Evolutionary conservation across 805 yeast species (phyloP).

Genomic region (Metschnikowia amazonensis): DNA sequence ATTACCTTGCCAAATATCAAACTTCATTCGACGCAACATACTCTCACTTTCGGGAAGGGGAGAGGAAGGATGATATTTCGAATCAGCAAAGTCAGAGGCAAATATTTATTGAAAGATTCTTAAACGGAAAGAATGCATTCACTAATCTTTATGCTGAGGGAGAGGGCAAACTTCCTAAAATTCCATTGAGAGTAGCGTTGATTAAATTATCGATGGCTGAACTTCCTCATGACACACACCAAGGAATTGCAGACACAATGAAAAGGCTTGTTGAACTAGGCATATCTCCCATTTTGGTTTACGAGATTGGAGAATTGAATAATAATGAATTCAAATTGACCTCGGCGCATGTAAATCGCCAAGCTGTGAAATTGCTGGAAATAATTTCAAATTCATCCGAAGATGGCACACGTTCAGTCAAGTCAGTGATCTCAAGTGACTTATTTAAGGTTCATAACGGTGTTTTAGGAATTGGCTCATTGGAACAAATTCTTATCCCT

Average conservation of each 20-base stretch:
- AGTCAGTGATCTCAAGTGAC: constrained; percentile 26
- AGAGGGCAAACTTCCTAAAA: constrained; percentile 32
- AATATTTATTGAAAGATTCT: constrained; percentile 31
- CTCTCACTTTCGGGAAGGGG: constrained; percentile 1
- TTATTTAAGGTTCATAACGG: constrained; percentile 21
- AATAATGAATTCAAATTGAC: constrained; percentile 27
- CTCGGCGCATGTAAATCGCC: constrained; percentile 29
- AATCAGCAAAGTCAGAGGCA: constrained; percentile 28
- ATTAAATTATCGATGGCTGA: constrained; percentile 46
- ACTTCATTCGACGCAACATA: constrained; percentile 35
- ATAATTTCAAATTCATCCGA: constrained; percentile 18
- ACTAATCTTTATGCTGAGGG: constrained; percentile 28
- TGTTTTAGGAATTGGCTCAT: constrained; percentile 18
- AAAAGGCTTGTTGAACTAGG: constrained; percentile 59
- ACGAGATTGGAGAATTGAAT: constrained; percentile 44
- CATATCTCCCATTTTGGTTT: constrained; percentile 64
- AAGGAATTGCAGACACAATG: constrained; percentile 55
- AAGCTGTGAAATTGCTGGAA: constrained; percentile 29
- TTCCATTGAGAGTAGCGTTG: constrained; percentile 53
- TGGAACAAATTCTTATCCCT: constrained; percentile 37
- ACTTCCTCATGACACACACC: constrained; percentile 30
- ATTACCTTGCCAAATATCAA: constrained; percentile 70
- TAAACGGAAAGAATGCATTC: constrained; percentile 33
- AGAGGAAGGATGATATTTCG: constrained; percentile 18
- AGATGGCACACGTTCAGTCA: constrained; percentile 22